Conservation (phyloP, 176 grass and related monocot species). For the Zizania latifolia region DNA sequence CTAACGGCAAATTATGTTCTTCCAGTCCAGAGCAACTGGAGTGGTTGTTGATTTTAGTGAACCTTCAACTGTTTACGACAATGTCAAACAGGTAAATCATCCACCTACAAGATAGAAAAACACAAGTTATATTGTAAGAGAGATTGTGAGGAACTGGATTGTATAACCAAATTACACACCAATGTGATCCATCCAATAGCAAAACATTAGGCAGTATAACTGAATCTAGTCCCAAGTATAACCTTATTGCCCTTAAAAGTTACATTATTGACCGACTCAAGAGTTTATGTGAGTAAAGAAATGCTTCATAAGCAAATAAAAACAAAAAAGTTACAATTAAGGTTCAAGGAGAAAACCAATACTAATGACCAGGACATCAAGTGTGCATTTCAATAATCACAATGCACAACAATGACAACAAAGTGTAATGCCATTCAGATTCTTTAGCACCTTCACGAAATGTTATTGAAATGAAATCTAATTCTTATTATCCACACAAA, state of each 20-base stretch:
- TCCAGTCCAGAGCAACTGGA: constrained; percentile 53
- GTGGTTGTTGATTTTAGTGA: constrained; percentile 78
- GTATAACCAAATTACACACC: neutral
- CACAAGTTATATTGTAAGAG: constrained; percentile 16
- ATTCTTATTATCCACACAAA: neutral
- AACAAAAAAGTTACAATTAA: neutral
- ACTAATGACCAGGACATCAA: neutral
- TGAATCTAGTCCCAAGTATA: neutral
- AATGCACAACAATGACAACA: neutral
- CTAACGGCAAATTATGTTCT: constrained; percentile 8
- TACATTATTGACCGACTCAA: neutral
- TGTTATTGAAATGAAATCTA: neutral
- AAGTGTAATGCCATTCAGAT: neutral
- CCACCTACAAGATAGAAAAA: constrained; percentile 24
- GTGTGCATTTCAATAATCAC: neutral
- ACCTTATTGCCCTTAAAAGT: neutral
- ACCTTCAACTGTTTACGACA: constrained; percentile 69
- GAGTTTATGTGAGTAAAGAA: neutral
- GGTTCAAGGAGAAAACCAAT: neutral
- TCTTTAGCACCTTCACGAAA: neutral
- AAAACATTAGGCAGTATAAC: neutral
- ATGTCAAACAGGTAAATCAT: constrained; percentile 60
- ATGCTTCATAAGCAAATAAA: neutral
- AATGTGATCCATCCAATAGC: neutral
- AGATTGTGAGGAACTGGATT: neutral